Percentiles rank a stretch among this genome's conserved stretches.
These are phyloP conservation scores for Trichoderma cornu-damae DNA, from an alignment of 2,329 filamentous ascomycete species.

Conservation along the genomic window DNA sequence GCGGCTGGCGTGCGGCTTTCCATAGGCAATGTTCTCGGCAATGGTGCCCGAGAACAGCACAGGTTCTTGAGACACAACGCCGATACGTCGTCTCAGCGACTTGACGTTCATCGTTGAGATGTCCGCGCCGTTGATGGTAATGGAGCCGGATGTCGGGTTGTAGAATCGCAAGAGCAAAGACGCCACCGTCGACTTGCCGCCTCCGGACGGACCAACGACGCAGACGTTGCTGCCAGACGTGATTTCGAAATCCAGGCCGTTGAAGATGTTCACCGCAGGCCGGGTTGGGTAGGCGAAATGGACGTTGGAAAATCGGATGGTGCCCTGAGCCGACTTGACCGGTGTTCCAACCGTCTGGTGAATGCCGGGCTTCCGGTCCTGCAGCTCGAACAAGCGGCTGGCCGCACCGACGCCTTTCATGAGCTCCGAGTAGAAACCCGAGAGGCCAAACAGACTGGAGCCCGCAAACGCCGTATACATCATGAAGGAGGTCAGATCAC, in stretches of 20 bases:
- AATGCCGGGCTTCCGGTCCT: conserved; percentile 82
- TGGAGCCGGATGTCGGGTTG: conserved; percentile 67
- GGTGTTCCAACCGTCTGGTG: conserved; percentile 76
- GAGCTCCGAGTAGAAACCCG: conserved; percentile 93
- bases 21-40: conserved; percentile 83
- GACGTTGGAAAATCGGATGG: conserved; percentile 82
- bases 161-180: conserved; percentile 92
- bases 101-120: conserved; percentile 87
- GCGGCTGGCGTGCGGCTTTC: conserved; percentile 70
- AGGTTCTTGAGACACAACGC: conserved; percentile 92
- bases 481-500: conserved; percentile 91
- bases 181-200: conserved; percentile 93
- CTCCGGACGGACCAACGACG: conserved; percentile 91
- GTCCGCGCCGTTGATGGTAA: conserved; percentile 80
- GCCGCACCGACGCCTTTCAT: conserved; percentile 99
- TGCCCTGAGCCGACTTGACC: conserved; percentile 78
- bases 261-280: conserved; percentile 87
- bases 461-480: conserved; percentile 92
- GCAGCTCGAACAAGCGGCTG: conserved; percentile 91
- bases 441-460: conserved; percentile 87
- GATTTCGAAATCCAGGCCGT: conserved; percentile 82
- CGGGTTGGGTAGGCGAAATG: conserved; percentile 89
- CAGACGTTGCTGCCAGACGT: conserved; percentile 91
- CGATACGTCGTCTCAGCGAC: conserved; percentile 84
- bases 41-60: conserved; percentile 84